phyloP scores from a whole-genome alignment of 2,329 filamentous ascomycete species.

The Aureobasidium sp. region DNA sequence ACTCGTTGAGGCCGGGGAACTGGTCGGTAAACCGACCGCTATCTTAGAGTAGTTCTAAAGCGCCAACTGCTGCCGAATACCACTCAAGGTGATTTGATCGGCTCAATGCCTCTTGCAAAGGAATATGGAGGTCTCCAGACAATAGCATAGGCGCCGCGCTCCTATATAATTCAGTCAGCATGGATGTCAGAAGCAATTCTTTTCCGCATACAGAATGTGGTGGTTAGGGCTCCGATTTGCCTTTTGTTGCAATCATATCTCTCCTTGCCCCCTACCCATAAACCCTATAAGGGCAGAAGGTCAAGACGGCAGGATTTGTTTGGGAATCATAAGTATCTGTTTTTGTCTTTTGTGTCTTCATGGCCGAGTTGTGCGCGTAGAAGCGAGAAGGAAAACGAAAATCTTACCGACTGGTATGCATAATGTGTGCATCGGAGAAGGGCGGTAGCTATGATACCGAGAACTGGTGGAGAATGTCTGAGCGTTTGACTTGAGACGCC shows the following conservation, averaged over 20 bases:
- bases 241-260: constrained; percentile 12
- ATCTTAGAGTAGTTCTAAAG: no score
- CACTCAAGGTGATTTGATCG: no score
- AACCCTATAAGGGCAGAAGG: neutral
- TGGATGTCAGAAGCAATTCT: neutral
- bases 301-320: neutral
- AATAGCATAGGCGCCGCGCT: neutral
- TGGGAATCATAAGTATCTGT: constrained; percentile 11
- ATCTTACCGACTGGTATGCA: neutral
- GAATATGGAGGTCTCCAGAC: neutral
- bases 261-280: neutral
- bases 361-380: neutral
- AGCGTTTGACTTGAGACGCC: neutral
- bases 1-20: neutral
- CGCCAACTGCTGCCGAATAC: no score
- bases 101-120: no score
- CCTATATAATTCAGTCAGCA: neutral
- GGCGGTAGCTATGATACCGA: no score
- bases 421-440: neutral
- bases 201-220: neutral
- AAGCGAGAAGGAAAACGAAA: neutral
- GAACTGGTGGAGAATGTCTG: no score
- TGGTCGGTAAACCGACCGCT: neutral
- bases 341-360: constrained; percentile 9
- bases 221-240: constrained; percentile 4